Percentiles rank a stretch among this genome's conserved stretches.
Conservation (phyloP, 1,284 basidiomycete genomes). For the Austroboletus niveus region DNA sequence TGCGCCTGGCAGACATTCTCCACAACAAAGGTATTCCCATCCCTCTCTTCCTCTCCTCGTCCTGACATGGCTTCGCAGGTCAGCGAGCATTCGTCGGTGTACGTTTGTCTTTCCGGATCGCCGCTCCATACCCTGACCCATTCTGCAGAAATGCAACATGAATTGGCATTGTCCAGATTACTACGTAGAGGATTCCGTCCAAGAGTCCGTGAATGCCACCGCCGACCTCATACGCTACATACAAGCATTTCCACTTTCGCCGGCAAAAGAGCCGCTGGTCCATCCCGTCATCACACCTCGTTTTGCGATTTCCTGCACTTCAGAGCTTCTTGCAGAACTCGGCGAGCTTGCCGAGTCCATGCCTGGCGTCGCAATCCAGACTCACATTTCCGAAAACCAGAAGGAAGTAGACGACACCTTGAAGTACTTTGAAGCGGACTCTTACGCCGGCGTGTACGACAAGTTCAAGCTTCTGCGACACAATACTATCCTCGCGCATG, state of each 20-base stretch:
- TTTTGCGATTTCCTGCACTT: slow-evolving; percentile 91
- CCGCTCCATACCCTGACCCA: slow-evolving; percentile 12
- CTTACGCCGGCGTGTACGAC: slow-evolving; percentile 85
- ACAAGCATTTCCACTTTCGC: slow-evolving; percentile 45
- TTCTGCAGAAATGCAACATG: slow-evolving; percentile 91
- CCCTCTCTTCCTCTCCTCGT: background rate
- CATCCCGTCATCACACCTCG: slow-evolving; percentile 92
- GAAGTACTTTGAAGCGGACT: slow-evolving; percentile 61
- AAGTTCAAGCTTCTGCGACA: slow-evolving; percentile 69
- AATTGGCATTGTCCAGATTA: slow-evolving; percentile 66
- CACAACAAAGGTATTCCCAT: slow-evolving; percentile 53
- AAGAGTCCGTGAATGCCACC: slow-evolving; percentile 61
- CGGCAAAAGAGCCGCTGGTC: slow-evolving; percentile 52
- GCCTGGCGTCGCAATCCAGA: slow-evolving; percentile 78
- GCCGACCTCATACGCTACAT: slow-evolving; percentile 70
- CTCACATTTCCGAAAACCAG: slow-evolving; percentile 88
- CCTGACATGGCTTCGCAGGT: slow-evolving; percentile 41
- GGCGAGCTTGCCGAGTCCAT: slow-evolving; percentile 52
- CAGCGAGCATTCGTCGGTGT: slow-evolving; percentile 88
- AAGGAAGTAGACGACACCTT: slow-evolving; percentile 72
- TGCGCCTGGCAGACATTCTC: slow-evolving; percentile 77
- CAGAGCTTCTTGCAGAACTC: slow-evolving; percentile 65
- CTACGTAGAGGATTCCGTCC: slow-evolving; percentile 70
- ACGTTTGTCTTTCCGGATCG: slow-evolving; percentile 27
- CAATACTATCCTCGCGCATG: slow-evolving; percentile 90